Percentiles rank a stretch among this genome's conserved stretches.
Conservation (phyloP, 768 basidiomycete species). For the Kwoniella bestiolae region DNA sequence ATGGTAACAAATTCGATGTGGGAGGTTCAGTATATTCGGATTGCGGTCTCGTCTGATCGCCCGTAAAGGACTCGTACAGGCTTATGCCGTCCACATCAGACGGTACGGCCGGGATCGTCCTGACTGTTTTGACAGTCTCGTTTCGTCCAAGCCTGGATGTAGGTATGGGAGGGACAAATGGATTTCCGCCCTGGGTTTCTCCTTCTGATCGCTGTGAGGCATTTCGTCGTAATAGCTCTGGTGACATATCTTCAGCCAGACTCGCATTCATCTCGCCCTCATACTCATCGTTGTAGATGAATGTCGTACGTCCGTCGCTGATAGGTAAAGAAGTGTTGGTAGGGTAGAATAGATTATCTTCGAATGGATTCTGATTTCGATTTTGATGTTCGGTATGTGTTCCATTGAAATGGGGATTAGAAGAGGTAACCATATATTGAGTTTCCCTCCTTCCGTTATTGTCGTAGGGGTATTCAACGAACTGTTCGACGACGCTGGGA, state of each 20-base stretch:
- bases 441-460: background rate
- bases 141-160: background rate
- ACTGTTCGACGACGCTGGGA: background rate
- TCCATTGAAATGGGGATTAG: background rate
- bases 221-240: background rate
- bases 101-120: conserved; percentile 12
- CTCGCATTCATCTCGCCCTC: conserved; percentile 13
- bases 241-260: conserved; percentile 17
- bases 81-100: conserved; percentile 9
- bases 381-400: background rate
- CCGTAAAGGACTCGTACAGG: conserved; percentile 4
- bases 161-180: conserved; percentile 22
- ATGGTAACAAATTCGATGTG: conserved; percentile 24
- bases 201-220: background rate
- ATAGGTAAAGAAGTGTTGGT: conserved; percentile 2
- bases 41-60: conserved; percentile 6
- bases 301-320: conserved; percentile 2
- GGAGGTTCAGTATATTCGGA: conserved; percentile 15
- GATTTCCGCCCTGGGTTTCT: background rate
- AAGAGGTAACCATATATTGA: background rate
- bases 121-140: conserved; percentile 10
- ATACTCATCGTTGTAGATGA: background rate
- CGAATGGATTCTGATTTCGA: conserved; percentile 3
- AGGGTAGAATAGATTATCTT: conserved; percentile 13
- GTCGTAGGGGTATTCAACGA: background rate